phyloP scores from a whole-genome alignment of 768 basidiomycete species.

The Boletus huronensis region DNA sequence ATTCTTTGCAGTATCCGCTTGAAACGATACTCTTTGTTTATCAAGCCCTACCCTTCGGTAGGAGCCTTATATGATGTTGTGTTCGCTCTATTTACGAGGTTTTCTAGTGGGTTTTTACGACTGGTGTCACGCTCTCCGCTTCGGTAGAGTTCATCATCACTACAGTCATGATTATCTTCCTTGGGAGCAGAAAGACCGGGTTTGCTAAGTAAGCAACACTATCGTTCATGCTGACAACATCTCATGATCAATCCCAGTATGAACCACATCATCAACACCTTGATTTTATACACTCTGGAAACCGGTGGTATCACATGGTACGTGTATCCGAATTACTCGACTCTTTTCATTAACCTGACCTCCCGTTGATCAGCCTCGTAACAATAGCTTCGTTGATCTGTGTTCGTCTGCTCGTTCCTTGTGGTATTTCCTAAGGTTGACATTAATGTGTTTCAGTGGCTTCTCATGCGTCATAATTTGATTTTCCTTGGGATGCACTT shows the following conservation, averaged over 20 bases:
- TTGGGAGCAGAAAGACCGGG: slow-evolving; percentile 30
- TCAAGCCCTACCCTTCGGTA: slow-evolving; percentile 31
- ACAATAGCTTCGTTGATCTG: slow-evolving; percentile 34
- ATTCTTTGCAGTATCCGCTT: slow-evolving; percentile 19
- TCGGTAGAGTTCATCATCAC: slow-evolving; percentile 35
- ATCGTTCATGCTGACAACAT: neutral
- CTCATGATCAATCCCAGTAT: slow-evolving; percentile 31
- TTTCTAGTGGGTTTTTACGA: slow-evolving; percentile 31
- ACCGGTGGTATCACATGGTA: slow-evolving; percentile 49
- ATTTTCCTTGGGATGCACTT: slow-evolving; percentile 37
- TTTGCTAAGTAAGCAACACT: slow-evolving; percentile 23
- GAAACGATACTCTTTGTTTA: slow-evolving; percentile 30
- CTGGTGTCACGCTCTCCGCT: slow-evolving; percentile 31
- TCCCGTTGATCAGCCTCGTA: slow-evolving; percentile 19
- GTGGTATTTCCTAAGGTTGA: neutral
- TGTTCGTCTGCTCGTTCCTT: slow-evolving; percentile 13
- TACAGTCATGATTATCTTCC: slow-evolving; percentile 29
- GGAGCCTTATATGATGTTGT: neutral
- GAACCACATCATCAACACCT: slow-evolving; percentile 45
- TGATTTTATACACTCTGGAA: slow-evolving; percentile 53
- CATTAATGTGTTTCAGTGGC: slow-evolving; percentile 18
- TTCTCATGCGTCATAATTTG: slow-evolving; percentile 34
- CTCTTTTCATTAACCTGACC: neutral
- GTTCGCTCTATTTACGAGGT: neutral
- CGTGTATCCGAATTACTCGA: neutral